phyloP scores from a whole-genome alignment of 2,329 filamentous ascomycete genomes.

The Epichloe sibirici region DNA sequence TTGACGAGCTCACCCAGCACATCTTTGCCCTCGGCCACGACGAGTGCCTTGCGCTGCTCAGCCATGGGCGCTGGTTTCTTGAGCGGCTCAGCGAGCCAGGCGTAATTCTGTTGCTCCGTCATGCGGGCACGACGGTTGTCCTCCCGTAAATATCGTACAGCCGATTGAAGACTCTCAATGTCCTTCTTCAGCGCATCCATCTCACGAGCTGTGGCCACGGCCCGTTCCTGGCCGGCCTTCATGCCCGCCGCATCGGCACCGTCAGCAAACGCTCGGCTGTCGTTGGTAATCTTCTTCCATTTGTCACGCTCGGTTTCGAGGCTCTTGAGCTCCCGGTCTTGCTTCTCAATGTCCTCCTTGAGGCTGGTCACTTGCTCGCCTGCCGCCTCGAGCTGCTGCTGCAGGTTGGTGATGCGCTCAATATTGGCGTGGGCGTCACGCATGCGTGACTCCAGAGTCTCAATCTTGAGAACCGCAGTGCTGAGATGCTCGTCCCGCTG shows the following conservation, averaged over 20 bases:
- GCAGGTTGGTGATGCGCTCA: slow-evolving; percentile 53
- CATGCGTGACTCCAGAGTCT: slow-evolving; percentile 81
- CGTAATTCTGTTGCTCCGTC: slow-evolving; percentile 40
- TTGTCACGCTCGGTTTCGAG: slow-evolving; percentile 56
- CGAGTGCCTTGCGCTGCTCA: slow-evolving; percentile 36
- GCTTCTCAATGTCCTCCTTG: slow-evolving; percentile 52
- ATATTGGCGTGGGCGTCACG: slow-evolving; percentile 71
- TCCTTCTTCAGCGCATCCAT: slow-evolving; percentile 61
- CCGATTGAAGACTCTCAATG: slow-evolving; percentile 50
- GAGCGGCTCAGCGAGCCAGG: slow-evolving; percentile 53
- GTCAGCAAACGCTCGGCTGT: slow-evolving; percentile 43
- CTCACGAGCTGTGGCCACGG: slow-evolving; percentile 58
- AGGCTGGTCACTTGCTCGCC: slow-evolving; percentile 39
- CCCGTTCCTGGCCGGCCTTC: slow-evolving; percentile 51
- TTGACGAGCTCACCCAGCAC: slow-evolving; percentile 52
- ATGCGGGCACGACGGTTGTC: slow-evolving; percentile 52
- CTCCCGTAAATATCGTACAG: slow-evolving; percentile 55
- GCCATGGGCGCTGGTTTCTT: slow-evolving; percentile 29
- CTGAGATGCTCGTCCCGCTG: slow-evolving; percentile 73
- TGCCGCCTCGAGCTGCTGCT: slow-evolving; percentile 43
- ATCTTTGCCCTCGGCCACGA: slow-evolving; percentile 50
- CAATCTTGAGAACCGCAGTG: slow-evolving; percentile 82
- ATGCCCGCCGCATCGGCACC: slow-evolving; percentile 36
- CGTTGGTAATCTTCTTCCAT: slow-evolving; percentile 59
- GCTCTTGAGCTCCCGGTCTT: slow-evolving; percentile 52